These are phyloP conservation scores for Golubevia pallescens DNA, from an alignment of 1,284 basidiomycete genomes.

Conservation along the genomic window DNA sequence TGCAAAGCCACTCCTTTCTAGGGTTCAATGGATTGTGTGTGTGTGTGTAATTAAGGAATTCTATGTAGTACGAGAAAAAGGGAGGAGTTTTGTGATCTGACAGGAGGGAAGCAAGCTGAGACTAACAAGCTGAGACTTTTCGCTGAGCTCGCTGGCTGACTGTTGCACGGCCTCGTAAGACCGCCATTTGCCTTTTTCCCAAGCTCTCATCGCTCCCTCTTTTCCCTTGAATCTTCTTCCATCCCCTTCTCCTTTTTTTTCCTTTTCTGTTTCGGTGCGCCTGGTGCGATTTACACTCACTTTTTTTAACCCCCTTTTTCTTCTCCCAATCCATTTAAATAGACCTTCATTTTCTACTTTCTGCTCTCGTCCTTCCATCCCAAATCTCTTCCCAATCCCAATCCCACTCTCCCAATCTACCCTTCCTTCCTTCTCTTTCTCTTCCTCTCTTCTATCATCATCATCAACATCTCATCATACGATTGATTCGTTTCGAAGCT, in stretches of 20 bases:
- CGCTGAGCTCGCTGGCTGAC: no score
- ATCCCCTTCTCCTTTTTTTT: neutral
- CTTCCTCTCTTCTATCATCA: neutral
- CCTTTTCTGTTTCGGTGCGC: neutral
- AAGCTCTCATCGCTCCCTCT: neutral
- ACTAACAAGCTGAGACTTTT: no score
- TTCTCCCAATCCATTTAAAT: conserved; percentile 8
- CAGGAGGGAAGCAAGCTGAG: no score
- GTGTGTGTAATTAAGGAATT: no score
- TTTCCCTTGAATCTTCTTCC: no score
- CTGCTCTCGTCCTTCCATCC: conserved; percentile 7
- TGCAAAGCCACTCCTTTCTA: no score
- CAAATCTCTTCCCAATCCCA: neutral
- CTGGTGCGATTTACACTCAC: conserved; percentile 1
- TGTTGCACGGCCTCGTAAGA: no score
- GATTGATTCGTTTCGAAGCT: neutral
- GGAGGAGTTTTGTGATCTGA: no score
- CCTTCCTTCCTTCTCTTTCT: conserved; percentile 3
- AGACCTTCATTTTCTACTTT: conserved; percentile 15
- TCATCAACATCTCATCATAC: neutral
- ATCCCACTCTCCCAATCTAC: neutral
- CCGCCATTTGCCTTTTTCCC: no score
- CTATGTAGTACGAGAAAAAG: no score
- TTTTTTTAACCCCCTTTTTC: conserved; percentile 6
- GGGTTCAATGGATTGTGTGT: no score